Evolutionary conservation across 257 asterid species (phyloP).

Genomic region (Verbena officinalis): DNA sequence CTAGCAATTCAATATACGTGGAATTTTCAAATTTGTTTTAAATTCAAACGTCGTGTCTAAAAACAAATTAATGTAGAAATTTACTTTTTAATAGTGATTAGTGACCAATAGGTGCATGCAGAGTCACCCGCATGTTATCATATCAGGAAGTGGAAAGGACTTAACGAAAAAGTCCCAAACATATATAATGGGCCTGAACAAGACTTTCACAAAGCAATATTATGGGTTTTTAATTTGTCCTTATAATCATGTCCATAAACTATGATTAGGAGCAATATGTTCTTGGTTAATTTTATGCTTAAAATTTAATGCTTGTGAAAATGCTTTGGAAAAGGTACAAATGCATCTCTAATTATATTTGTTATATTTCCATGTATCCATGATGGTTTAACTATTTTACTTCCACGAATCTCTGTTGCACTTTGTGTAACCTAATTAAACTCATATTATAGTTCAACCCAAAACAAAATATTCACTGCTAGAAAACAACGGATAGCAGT

Average conservation of each 20-base stretch:
- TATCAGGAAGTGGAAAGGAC: slow-evolving; percentile 30
- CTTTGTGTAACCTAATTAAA: too few species aligned
- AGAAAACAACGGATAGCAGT: too few species aligned
- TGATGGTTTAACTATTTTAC: slow-evolving; percentile 23
- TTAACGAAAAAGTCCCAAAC: slow-evolving; percentile 28
- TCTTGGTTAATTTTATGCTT: background rate
- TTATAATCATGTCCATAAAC: slow-evolving; percentile 30
- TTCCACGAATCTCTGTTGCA: background rate
- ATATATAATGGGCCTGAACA: slow-evolving; percentile 37
- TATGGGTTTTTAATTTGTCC: slow-evolving; percentile 19
- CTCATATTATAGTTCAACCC: too few species aligned
- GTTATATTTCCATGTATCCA: background rate
- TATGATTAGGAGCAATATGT: slow-evolving; percentile 30
- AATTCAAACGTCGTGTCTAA: too few species aligned
- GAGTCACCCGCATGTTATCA: slow-evolving; percentile 37
- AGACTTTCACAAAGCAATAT: slow-evolving; percentile 26
- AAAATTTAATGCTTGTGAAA: slow-evolving; percentile 21
- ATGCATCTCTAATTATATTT: slow-evolving; percentile 16
- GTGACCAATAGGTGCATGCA: slow-evolving; percentile 41
- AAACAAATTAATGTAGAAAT: too few species aligned
- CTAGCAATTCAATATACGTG: too few species aligned
- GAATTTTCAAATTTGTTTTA: too few species aligned
- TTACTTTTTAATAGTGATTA: background rate
- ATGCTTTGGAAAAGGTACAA: slow-evolving; percentile 17
- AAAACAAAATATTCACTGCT: too few species aligned